These are phyloP conservation scores for Salix viminalis DNA, from an alignment of 345 rosid species.

Conservation along the genomic window DNA sequence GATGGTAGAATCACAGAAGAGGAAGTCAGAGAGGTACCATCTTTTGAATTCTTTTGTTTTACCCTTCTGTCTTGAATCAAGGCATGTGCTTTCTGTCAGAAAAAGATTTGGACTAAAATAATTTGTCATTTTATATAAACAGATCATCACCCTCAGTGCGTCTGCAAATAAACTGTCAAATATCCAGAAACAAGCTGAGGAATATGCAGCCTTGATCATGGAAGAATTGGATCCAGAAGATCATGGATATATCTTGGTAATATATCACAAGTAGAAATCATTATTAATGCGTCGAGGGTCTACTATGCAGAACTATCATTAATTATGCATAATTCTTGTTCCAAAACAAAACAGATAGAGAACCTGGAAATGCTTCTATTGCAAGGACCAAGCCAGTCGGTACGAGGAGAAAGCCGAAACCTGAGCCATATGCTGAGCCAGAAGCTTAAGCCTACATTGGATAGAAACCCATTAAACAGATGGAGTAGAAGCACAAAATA, in stretches of 20 bases:
- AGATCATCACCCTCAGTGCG: slow-evolving; percentile 76
- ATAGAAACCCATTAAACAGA: slow-evolving; percentile 46
- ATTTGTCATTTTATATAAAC: slow-evolving; percentile 1
- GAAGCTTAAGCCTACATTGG: slow-evolving; percentile 54
- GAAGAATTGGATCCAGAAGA: slow-evolving; percentile 78
- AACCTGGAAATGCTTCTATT: slow-evolving; percentile 59
- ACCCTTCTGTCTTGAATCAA: not conserved
- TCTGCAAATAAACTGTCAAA: slow-evolving; percentile 64
- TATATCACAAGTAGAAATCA: not conserved
- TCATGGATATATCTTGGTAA: slow-evolving; percentile 71
- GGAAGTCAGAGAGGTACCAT: slow-evolving; percentile 63
- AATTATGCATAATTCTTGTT: not conserved
- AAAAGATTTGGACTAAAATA: not conserved
- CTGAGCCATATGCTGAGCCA: slow-evolving; percentile 76
- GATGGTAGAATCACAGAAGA: slow-evolving; percentile 75
- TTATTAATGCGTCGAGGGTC: not conserved
- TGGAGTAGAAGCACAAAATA: slow-evolving; percentile 38
- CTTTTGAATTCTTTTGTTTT: not conserved
- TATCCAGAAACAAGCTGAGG: slow-evolving; percentile 71
- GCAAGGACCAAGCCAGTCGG: slow-evolving; percentile 51
- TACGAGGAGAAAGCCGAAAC: slow-evolving; percentile 57
- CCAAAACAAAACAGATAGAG: slow-evolving; percentile 41
- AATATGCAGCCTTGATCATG: slow-evolving; percentile 77
- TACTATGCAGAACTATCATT: not conserved
- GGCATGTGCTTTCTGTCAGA: slow-evolving; percentile 14